Evolutionary conservation across 805 yeast genomes (phyloP).

Genomic region (Dipodascus albidus): DNA sequence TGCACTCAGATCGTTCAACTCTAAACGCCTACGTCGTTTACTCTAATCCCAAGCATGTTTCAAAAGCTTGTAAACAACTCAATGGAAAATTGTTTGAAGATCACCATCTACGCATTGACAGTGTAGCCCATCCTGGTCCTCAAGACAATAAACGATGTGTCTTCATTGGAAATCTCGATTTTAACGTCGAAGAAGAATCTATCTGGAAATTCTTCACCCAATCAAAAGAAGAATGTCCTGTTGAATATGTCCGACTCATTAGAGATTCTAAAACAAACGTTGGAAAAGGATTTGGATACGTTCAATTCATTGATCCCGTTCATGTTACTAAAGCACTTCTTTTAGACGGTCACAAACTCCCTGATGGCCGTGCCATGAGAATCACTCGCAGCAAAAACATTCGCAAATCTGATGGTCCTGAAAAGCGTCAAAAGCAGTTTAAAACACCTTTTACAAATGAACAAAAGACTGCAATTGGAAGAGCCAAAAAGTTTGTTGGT

Average conservation of each 20-base stretch:
- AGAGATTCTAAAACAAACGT: slow-evolving; percentile 89
- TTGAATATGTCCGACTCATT: slow-evolving; percentile 81
- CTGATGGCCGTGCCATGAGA: slow-evolving; percentile 51
- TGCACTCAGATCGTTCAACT: slow-evolving; percentile 68
- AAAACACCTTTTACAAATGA: slow-evolving; percentile 38
- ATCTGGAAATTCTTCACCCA: slow-evolving; percentile 70
- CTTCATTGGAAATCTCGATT: slow-evolving; percentile 89
- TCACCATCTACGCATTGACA: slow-evolving; percentile 82
- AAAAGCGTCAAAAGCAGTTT: slow-evolving; percentile 18
- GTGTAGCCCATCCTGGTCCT: slow-evolving; percentile 81
- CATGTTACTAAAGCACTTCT: slow-evolving; percentile 74
- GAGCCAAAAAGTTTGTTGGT: slow-evolving; percentile 66
- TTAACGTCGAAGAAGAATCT: slow-evolving; percentile 83
- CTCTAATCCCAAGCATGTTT: slow-evolving; percentile 35
- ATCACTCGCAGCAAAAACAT: slow-evolving; percentile 55
- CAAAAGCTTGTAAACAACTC: slow-evolving; percentile 33
- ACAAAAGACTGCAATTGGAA: slow-evolving; percentile 68
- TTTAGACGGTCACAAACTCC: slow-evolving; percentile 55
- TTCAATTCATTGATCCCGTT: slow-evolving; percentile 61
- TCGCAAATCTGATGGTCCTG: slow-evolving; percentile 2
- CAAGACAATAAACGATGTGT: slow-evolving; percentile 76
- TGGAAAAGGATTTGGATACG: slow-evolving; percentile 96
- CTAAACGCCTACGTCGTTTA: slow-evolving; percentile 85
- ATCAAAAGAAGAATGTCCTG: slow-evolving; percentile 30
- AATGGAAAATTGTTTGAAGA: slow-evolving; percentile 61